Evolutionary conservation across 2,329 filamentous ascomycete genomes (phyloP).

Genomic region (Beauveria bassiana): DNA sequence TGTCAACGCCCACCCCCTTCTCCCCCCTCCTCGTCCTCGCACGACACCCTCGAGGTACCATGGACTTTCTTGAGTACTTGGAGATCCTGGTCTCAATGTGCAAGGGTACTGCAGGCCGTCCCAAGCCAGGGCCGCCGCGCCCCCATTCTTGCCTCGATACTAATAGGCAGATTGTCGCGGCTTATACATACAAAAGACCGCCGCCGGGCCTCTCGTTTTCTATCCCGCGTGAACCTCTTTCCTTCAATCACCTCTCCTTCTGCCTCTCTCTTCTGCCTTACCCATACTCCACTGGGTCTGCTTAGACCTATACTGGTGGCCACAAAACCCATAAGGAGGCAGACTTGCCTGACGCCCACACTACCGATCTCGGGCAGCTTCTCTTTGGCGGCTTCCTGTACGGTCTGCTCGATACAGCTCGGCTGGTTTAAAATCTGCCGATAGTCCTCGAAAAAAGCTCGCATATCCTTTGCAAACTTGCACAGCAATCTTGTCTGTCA

Average conservation of each 20-base stretch:
- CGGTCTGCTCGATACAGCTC: neutral
- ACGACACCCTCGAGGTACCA: neutral
- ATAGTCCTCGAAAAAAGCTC: neutral
- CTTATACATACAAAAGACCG: constrained; percentile 10
- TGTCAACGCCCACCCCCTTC: no score
- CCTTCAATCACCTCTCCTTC: neutral
- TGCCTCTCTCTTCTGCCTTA: neutral
- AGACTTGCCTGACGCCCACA: neutral
- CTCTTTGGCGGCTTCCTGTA: neutral
- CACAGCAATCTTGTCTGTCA: neutral
- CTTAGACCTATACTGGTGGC: neutral
- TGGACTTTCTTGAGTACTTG: constrained; percentile 3
- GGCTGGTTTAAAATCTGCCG: neutral
- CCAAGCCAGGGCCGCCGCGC: neutral
- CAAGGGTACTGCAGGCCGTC: constrained; percentile 3
- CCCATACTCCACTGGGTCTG: neutral
- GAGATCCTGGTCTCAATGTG: neutral
- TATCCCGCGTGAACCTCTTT: neutral
- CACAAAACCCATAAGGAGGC: neutral
- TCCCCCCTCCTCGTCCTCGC: neutral
- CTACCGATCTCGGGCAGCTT: neutral
- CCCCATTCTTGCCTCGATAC: constrained; percentile 5
- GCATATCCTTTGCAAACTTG: neutral
- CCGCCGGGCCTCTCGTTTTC: constrained; percentile 7
- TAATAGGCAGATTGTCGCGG: constrained; percentile 5